Conservation (phyloP, 2,329 filamentous ascomycete species). For the Penicillium sp. region DNA sequence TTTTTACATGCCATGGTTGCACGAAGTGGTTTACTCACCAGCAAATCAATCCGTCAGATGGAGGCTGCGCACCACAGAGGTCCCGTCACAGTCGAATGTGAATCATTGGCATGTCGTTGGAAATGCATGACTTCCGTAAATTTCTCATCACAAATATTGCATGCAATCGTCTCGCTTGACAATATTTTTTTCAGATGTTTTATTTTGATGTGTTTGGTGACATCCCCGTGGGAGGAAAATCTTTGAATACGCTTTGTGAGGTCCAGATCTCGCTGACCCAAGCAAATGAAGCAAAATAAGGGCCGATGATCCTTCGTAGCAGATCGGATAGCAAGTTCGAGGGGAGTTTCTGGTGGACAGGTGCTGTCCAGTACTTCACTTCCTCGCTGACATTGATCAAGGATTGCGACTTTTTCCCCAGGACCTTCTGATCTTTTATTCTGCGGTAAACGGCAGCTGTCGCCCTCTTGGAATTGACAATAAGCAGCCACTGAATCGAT, state of each 20-base stretch:
- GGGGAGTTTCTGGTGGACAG: background rate
- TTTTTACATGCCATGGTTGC: too few relatives aligned
- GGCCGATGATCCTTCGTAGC: constrained; percentile 5
- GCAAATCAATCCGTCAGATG: too few relatives aligned
- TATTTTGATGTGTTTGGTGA: constrained; percentile 9
- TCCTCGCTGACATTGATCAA: background rate
- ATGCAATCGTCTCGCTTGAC: background rate
- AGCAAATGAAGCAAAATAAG: constrained; percentile 7
- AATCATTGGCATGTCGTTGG: background rate
- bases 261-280: constrained; percentile 3
- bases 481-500: constrained; percentile 30
- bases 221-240: constrained; percentile 5
- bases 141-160: constrained; percentile 2
- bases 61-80: background rate
- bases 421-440: too few relatives aligned
- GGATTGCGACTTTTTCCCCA: too few relatives aligned
- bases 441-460: background rate
- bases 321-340: background rate
- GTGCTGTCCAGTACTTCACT: background rate
- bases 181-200: constrained; percentile 8
- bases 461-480: constrained; percentile 18
- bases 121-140: constrained; percentile 5
- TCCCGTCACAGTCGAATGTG: background rate
- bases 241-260: constrained; percentile 5
- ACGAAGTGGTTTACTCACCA: too few relatives aligned